phyloP scores from a whole-genome alignment of 1,284 basidiomycete species.

The Ceratobasidium sp. region DNA sequence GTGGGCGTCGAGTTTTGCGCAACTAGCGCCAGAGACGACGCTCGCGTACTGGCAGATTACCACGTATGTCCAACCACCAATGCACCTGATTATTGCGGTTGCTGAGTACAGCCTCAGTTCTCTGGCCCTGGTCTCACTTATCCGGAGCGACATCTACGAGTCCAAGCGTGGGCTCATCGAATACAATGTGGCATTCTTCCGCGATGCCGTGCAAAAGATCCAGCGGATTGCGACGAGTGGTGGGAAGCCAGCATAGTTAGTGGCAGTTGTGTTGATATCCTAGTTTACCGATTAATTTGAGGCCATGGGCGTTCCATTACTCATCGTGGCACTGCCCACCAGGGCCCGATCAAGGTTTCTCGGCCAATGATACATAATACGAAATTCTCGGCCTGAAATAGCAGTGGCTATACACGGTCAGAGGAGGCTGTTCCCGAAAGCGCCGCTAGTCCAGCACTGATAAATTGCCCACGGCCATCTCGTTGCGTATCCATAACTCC shows the following conservation, averaged over 20 bases:
- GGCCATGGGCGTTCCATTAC: not conserved
- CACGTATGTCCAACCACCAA: conserved; percentile 55
- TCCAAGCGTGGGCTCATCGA: conserved; percentile 82
- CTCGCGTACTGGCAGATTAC: conserved; percentile 88
- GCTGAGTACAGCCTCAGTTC: conserved; percentile 48
- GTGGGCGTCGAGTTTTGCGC: conserved; percentile 54
- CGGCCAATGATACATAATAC: not conserved
- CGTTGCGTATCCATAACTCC: not conserved
- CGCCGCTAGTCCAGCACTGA: not conserved
- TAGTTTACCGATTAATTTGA: conserved; percentile 24
- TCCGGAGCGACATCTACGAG: conserved; percentile 82
- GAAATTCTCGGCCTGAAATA: conserved; percentile 1
- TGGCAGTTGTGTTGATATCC: not conserved
- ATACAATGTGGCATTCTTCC: conserved; percentile 90
- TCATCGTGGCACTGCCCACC: not conserved
- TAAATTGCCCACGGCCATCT: not conserved
- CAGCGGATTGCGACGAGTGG: conserved; percentile 28
- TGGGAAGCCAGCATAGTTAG: not conserved
- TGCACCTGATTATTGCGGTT: not conserved
- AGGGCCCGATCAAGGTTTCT: conserved; percentile 8
- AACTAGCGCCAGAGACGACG: conserved; percentile 74
- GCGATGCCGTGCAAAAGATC: conserved; percentile 54
- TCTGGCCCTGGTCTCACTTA: conserved; percentile 79
- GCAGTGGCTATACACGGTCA: not conserved
- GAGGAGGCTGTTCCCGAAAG: conserved; percentile 1